Evolutionary conservation across 1,139 yeast genomes (phyloP).

Genomic region (Pichia sp.): DNA sequence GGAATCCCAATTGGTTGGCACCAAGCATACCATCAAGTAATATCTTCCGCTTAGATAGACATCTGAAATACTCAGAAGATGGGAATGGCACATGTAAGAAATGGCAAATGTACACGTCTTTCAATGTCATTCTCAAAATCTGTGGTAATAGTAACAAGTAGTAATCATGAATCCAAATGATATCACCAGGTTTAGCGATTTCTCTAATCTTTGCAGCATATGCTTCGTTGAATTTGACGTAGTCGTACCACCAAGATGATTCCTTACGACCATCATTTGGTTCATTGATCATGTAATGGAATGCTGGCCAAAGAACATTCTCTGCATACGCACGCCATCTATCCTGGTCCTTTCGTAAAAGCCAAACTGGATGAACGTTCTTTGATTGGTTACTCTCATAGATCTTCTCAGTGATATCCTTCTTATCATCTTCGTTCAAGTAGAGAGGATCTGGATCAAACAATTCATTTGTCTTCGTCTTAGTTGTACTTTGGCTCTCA

Average conservation of each 20-base stretch:
- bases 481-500: conserved; percentile 2
- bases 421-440: conserved; percentile 50
- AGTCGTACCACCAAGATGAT: conserved; percentile 82
- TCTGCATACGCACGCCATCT: conserved; percentile 91
- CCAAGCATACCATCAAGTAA: conserved; percentile 89
- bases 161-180: conserved; percentile 94
- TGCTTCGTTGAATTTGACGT: conserved; percentile 84
- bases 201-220: conserved; percentile 71
- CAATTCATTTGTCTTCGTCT: conserved; percentile 7
- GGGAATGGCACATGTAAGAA: conserved; percentile 92
- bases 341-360: conserved; percentile 58
- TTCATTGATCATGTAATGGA: conserved; percentile 80
- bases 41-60: conserved; percentile 74
- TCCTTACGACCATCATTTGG: conserved; percentile 67
- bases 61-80: conserved; percentile 88
- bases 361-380: conserved; percentile 80
- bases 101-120: conserved; percentile 74
- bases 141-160: conserved; percentile 81
- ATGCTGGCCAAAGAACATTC: conserved; percentile 85
- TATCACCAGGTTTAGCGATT: conserved; percentile 81
- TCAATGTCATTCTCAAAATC: conserved; percentile 72
- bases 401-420: conserved; percentile 37
- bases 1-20: conserved; percentile 80
- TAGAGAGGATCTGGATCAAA: conserved; percentile 52
- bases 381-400: conserved; percentile 38